phyloP scores from a whole-genome alignment of 169 alveolate genomes.

The Plasmodium falciparum region DNA sequence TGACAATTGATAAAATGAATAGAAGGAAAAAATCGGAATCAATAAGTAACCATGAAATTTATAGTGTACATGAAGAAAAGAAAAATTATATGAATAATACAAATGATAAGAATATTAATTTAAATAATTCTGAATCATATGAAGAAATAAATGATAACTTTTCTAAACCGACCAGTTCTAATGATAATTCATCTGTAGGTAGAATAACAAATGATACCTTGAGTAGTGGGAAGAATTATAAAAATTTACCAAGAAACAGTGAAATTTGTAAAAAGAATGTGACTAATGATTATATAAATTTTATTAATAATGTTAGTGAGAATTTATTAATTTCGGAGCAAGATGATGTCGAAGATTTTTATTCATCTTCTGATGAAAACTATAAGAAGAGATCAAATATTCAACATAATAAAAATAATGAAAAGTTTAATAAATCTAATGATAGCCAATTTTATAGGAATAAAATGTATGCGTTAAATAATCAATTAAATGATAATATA shows the following conservation, averaged over 20 bases:
- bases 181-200: slow-evolving; percentile 40
- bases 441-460: too few relatives aligned
- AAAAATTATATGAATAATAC: neutral
- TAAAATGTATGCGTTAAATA: too few relatives aligned
- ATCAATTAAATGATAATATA: too few relatives aligned
- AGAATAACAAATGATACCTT: slow-evolving; percentile 16
- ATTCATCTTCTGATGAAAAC: too few relatives aligned
- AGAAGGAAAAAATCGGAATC: too few relatives aligned
- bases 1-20: too few relatives aligned
- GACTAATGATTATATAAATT: neutral
- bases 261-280: slow-evolving; percentile 16
- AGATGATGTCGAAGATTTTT: too few relatives aligned
- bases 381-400: too few relatives aligned
- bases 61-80: neutral
- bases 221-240: slow-evolving; percentile 26
- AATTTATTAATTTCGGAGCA: slow-evolving; percentile 1
- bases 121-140: slow-evolving; percentile 7
- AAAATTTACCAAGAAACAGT: slow-evolving; percentile 14
- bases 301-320: slow-evolving; percentile 4
- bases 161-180: slow-evolving; percentile 24
- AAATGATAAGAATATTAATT: neutral
- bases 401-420: too few relatives aligned
- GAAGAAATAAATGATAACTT: slow-evolving; percentile 9
- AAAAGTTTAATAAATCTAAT: too few relatives aligned
- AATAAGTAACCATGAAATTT: neutral